Conservation (phyloP, 768 basidiomycete genomes). For the Coprinopsis strossmayeri region DNA sequence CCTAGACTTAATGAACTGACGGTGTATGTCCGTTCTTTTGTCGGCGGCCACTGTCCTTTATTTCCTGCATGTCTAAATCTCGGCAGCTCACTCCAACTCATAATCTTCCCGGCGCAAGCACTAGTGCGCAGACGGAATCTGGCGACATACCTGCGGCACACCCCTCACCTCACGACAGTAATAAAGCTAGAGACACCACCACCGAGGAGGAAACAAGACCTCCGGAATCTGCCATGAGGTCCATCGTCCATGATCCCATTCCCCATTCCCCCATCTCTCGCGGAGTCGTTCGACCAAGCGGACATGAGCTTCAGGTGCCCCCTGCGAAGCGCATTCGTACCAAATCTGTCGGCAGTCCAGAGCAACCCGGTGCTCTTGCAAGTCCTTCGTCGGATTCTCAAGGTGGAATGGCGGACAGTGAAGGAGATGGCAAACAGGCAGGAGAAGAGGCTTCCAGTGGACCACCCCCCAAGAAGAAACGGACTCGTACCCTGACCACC, state of each 20-base stretch:
- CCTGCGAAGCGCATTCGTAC: constrained; percentile 40
- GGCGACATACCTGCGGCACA: constrained; percentile 33
- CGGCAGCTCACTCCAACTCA: constrained; percentile 38
- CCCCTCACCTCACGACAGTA: constrained; percentile 31
- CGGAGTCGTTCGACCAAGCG: constrained; percentile 17
- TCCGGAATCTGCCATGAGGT: constrained; percentile 8
- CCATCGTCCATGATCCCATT: constrained; percentile 21
- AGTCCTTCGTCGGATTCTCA: constrained; percentile 47
- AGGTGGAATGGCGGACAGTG: constrained; percentile 53
- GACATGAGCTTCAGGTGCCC: constrained; percentile 17
- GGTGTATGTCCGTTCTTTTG: constrained; percentile 14
- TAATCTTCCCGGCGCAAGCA: constrained; percentile 26
- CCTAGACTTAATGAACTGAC: constrained; percentile 10
- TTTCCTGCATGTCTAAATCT: constrained; percentile 43
- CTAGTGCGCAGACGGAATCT: constrained; percentile 26
- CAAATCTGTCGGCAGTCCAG: constrained; percentile 8
- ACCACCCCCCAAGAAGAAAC: constrained; percentile 64
- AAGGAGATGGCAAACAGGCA: constrained; percentile 33
- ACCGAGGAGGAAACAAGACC: constrained; percentile 1
- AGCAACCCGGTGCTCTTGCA: constrained; percentile 17
- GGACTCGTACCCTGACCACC: constrained; percentile 79
- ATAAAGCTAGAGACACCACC: constrained; percentile 20
- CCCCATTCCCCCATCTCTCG: constrained; percentile 17
- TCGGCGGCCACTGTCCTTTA: constrained; percentile 15
- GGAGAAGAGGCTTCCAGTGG: constrained; percentile 31